Base-by-base conservation (phyloP, 116 monocot species). In the Dioscorea cayenensis region DNA sequence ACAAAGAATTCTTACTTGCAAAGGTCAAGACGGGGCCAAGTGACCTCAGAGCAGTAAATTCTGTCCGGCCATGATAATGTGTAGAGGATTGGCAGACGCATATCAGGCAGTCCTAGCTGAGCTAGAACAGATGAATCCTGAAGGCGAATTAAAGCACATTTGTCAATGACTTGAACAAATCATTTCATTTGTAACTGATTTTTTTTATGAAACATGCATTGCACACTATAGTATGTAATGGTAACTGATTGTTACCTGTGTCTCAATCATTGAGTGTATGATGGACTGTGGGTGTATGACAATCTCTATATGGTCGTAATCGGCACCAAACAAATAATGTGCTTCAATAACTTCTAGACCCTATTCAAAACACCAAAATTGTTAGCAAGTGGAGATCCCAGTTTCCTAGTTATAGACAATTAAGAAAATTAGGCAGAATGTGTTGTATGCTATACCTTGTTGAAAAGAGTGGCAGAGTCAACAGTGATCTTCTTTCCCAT, bases 401-500 rank as follows among this genome's bases (percentile, higher is more conserved):
- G 5, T 43, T 20, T 62, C 62, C 12, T 10, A 9, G 18, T 51
- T 8, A 71, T 58, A 49, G 12, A 55, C 18, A 72, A 17, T 29
- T 20, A 27, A 62, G 25, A 27, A 64, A 20, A 49, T 49, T 48
- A 49, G 49, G 12, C 6, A 67, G 49, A 67, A 67, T 20, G 7
- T 37, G 32, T 32, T 32, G 32, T 2, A 64, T 63, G 12, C 16
- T 67, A 32, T 32, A 90, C 97, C 88, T 97, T 97, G 66, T 97
- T 97, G 81, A 97, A 97, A 67, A 97, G 88, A 21, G 97, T 97
- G 64, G 97, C 97, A 70, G 97, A 97, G 78, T 97, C 97, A 8
- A 97, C 90, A 21, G 97, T 97, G 67, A 97, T 88, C 81, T 97
- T 97, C 80, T 97, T 97, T n/a, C 97, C 97, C 97, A 97, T 93